Conservation (phyloP, 2,329 filamentous ascomycete genomes). For the Alternaria arborescens region DNA sequence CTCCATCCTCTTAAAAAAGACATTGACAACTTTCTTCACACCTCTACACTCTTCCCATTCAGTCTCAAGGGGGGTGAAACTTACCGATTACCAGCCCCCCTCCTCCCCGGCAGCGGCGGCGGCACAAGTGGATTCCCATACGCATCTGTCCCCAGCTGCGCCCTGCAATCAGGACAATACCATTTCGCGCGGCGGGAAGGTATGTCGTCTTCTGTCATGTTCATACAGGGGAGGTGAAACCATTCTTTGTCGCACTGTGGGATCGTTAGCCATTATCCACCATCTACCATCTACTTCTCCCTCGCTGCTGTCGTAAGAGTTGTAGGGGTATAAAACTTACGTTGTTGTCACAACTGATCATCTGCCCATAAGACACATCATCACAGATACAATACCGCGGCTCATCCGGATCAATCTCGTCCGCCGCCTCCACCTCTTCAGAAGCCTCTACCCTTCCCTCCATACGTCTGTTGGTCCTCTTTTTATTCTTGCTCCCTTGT, state of each 20-base stretch:
- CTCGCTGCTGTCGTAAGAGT: constrained; percentile 1
- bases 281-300: not conserved
- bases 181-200: constrained; percentile 79
- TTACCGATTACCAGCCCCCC: constrained; percentile 42
- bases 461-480: constrained; percentile 59
- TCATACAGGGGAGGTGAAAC: constrained; percentile 85
- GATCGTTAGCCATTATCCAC: not conserved
- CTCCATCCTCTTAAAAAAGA: constrained; percentile 44
- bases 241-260: constrained; percentile 78
- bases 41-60: no score
- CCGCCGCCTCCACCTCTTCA: constrained; percentile 35
- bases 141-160: constrained; percentile 37
- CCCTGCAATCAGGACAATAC: constrained; percentile 79
- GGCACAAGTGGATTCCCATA: constrained; percentile 46
- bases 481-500: constrained; percentile 46
- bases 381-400: constrained; percentile 80
- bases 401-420: constrained; percentile 76
- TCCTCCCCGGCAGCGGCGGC: constrained; percentile 44
- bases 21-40: no score
- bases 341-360: constrained; percentile 83
- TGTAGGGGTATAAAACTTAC: constrained; percentile 53
- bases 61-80: constrained; percentile 9
- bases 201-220: constrained; percentile 65
- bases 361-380: constrained; percentile 80
- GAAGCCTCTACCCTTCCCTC: constrained; percentile 17